Evolutionary conservation across 768 basidiomycete genomes (phyloP), one percentile per base, ranked within the genome.

Genomic region (Lactifluus echinatus): DNA sequence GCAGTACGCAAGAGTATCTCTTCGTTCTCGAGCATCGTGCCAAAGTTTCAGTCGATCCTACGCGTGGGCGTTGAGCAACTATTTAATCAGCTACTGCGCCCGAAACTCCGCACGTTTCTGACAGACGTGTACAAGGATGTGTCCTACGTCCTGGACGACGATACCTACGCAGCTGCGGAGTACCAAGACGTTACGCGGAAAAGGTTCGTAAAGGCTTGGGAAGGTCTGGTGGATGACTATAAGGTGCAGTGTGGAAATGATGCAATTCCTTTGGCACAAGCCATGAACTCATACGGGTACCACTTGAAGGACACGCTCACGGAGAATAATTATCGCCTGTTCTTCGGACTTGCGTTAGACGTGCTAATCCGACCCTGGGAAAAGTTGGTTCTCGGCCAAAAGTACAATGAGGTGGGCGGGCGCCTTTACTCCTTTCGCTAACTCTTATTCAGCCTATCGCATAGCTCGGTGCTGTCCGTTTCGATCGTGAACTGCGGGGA

Each of bases 311-410:
- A 90, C 45, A 75, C 81, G 0, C 86, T 96, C 67, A 95, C 93
- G 0, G 91, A 95, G 56, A 77, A 72, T 46, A 98, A 97, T 69
- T 96, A 87, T 67, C 85, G 88, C 10, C 68, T 85, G 23, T 85
- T 98, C 72, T 95, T 94, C 66, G 82, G 82, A 8, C 78, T 95
- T 36, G 84, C 85, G 0, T 78, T 98, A 15, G 93, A 95, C 66
- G 81, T 89, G 7, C 74, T 98, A 19, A 82, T 96, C n/a, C 79
- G 90, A 46, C 94, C 93, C 43, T 97, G 93, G 93, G 96, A 99
- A 72, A 95, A 90, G 69, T 81, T 84, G 63, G 75, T 93, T 21
- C 76, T 84, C 64, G 77, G 81, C 0, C 76, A 95, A 66, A 86
- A 80, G 70, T 97, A 89, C 68, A 89, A 89, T 11, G 95, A 98